Base-by-base conservation (phyloP, 169 alveolate genomes). In the Amoebophrya sp. region DNA sequence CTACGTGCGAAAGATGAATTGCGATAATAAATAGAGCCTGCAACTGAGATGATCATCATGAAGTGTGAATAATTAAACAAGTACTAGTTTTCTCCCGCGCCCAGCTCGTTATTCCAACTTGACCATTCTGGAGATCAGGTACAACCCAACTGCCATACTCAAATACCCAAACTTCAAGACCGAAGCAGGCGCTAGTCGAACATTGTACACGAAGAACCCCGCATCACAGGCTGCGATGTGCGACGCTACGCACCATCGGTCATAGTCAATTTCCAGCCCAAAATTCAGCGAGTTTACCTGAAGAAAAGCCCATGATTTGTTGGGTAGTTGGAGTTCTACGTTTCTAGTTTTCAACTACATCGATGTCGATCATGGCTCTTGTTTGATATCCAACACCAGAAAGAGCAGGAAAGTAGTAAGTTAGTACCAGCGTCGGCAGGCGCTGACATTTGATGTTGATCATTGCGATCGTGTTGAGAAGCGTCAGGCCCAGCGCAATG, bases 191-290 rank as follows among this genome's bases (percentile, higher is more conserved):
- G 83, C 83, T 1, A 66, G 29, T 2, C 83, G 83, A 25, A 66
- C 83, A 25, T 66, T 66, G 83, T 66, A 66, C 38, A 66, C 83
- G 83, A 66, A 66, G 32, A 66, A 66, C 29, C 83, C 83, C 38
- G 39, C 35, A n/a, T 66, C 83, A 25, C 83, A 66, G 29, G 83
- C 83, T 1, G 83, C 12, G 12, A 66, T 66, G 35, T 66, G 83
- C 18, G 83, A 2, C 35, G 83, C 83, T 25, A 66, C 83, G 83
- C 83, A 66, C 83, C 83, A 66, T 7, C 83, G 83, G 83, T 66
- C 83, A 25, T 66, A 66, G 83, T 66, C 83, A 3, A 66, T 25
- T 25, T 66, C 83, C 38, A 66, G 83, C 10, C 83, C 83, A n/a
- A 66, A 66, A n/a, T 66, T 66, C 10, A 66, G 83, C 2, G 39